Conservation (phyloP, 169 alveolate genomes). For the Cryptosporidium viatorum region DNA sequence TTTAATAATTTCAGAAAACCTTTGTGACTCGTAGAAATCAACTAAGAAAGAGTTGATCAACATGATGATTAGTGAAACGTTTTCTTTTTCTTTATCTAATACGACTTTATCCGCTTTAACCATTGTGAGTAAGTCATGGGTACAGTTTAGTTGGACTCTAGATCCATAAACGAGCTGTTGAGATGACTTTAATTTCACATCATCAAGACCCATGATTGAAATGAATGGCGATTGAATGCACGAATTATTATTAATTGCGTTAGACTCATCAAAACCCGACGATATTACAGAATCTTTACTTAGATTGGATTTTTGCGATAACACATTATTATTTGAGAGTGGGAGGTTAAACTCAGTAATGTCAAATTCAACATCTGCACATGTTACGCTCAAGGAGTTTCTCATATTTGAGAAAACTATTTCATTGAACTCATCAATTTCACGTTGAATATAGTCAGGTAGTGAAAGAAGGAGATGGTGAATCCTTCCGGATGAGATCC, state of each 20-base stretch:
- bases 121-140: constrained; percentile 29
- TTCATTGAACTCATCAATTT: constrained; percentile 45
- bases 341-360: constrained; percentile 29
- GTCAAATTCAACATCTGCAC: constrained; percentile 36
- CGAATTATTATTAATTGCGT: neutral
- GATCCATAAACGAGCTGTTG: constrained; percentile 53
- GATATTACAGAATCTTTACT: constrained; percentile 6
- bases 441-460: constrained; percentile 45
- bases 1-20: constrained; percentile 52
- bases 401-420: constrained; percentile 23
- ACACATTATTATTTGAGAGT: constrained; percentile 25
- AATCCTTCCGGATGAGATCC: constrained; percentile 42
- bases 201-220: constrained; percentile 30
- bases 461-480: constrained; percentile 47
- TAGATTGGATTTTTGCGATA: neutral
- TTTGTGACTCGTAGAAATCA: constrained; percentile 71
- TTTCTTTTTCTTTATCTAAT: neutral
- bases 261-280: neutral
- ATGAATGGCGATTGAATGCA: constrained; percentile 72
- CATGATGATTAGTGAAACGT: constrained; percentile 14
- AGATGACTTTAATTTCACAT: constrained; percentile 18
- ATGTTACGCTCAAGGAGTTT: constrained; percentile 39
- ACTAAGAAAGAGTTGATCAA: constrained; percentile 56
- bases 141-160: constrained; percentile 47
- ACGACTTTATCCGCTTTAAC: constrained; percentile 36